Percentiles rank a stretch among this genome's conserved stretches.
phyloP scores from a whole-genome alignment of 202 grass and related monocot species.

The Carex sylvatica region DNA sequence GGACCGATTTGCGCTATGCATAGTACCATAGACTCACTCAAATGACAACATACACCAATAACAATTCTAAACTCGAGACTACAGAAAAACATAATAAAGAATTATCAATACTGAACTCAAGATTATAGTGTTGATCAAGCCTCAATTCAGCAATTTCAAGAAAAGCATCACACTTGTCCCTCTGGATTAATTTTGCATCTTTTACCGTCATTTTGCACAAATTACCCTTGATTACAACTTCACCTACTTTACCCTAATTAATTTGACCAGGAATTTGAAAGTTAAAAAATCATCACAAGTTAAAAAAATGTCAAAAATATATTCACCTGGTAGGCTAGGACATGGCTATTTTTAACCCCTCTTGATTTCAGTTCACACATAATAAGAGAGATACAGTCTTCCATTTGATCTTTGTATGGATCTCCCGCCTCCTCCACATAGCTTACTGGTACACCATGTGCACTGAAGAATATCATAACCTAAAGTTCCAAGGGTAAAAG shows the following conservation, averaged over 20 bases:
- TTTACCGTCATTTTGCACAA: not conserved
- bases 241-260: no score
- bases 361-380: slow-evolving; percentile 77
- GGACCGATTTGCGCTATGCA: no score
- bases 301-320: not conserved
- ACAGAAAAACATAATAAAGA: not conserved
- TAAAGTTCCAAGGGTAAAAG: slow-evolving; percentile 19
- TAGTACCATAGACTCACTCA: no score
- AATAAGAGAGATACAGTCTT: slow-evolving; percentile 91
- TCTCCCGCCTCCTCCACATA: slow-evolving; percentile 91
- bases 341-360: slow-evolving; percentile 77
- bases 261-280: not conserved
- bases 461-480: slow-evolving; percentile 98
- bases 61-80: not conserved
- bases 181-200: not conserved
- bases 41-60: not conserved
- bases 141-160: not conserved
- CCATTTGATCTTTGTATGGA: slow-evolving; percentile 98
- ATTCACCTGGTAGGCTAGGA: slow-evolving; percentile 85
- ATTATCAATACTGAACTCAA: not conserved
- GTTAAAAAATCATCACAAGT: not conserved
- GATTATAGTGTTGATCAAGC: not conserved
- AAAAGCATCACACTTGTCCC: not conserved
- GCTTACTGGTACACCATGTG: slow-evolving; percentile 92
- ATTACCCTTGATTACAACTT: not conserved